Percentiles rank a stretch among this genome's conserved stretches.
Evolutionary conservation across 140 eudicot species (phyloP).

Genomic region (Anethum foeniculum): DNA sequence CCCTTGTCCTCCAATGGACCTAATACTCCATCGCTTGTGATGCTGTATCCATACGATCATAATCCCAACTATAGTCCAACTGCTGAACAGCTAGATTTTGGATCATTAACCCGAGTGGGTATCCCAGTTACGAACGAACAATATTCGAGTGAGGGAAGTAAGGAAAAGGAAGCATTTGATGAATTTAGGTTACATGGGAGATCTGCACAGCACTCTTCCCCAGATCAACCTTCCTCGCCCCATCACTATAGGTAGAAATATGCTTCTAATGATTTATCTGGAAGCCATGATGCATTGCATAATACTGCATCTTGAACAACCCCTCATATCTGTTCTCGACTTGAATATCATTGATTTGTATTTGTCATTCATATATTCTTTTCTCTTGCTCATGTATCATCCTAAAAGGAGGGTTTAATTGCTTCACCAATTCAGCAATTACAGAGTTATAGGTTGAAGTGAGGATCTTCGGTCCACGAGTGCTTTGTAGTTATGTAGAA

Average conservation of each 20-base stretch:
- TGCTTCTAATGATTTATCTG: not conserved
- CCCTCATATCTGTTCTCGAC: not conserved
- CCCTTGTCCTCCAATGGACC: constrained; percentile 57
- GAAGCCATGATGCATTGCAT: not conserved
- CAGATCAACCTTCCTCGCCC: constrained; percentile 82
- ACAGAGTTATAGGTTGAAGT: constrained; percentile 11
- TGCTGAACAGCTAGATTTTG: constrained; percentile 67
- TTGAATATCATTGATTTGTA: not conserved
- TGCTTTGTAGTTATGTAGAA: constrained; percentile 14
- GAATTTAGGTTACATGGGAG: constrained; percentile 46
- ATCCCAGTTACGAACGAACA: constrained; percentile 37
- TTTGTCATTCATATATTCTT: not conserved
- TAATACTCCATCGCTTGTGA: constrained; percentile 44
- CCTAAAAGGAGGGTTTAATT: constrained; percentile 59
- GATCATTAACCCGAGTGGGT: constrained; percentile 47
- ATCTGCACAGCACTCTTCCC: constrained; percentile 50
- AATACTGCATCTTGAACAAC: not conserved
- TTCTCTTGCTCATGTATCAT: constrained; percentile 15
- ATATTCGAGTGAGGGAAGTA: constrained; percentile 43
- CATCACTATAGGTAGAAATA: constrained; percentile 52
- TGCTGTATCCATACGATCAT: constrained; percentile 74
- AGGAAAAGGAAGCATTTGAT: constrained; percentile 23
- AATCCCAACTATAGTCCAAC: constrained; percentile 40
- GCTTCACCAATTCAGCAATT: constrained; percentile 18
- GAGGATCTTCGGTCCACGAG: constrained; percentile 2